phyloP scores from a whole-genome alignment of 176 grass and related monocot species.

The Guadua angustifolia region DNA sequence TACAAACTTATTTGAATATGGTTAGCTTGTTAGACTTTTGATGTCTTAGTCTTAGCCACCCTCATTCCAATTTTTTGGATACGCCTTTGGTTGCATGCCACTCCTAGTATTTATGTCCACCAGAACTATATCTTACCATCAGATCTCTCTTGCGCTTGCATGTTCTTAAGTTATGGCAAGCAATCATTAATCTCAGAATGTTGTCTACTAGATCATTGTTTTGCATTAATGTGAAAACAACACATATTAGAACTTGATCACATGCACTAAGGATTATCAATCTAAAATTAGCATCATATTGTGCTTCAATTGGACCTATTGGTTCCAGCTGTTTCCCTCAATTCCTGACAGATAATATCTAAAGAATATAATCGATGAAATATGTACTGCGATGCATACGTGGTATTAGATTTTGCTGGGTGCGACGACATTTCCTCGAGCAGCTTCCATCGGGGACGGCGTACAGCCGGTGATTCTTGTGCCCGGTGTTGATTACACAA shows the following conservation, averaged over 20 bases:
- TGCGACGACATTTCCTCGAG: too few relatives aligned
- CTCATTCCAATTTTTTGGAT: too few relatives aligned
- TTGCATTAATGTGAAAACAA: background rate
- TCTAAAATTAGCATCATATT: background rate
- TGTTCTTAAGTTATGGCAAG: background rate
- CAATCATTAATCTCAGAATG: slow-evolving; percentile 5
- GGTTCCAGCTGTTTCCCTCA: background rate
- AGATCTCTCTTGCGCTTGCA: background rate
- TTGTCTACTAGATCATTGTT: background rate
- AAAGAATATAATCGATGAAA: background rate
- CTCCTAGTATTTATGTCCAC: too few relatives aligned
- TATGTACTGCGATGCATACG: background rate
- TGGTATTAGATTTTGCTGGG: background rate
- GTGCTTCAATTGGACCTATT: background rate
- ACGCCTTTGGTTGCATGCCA: too few relatives aligned
- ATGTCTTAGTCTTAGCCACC: too few relatives aligned
- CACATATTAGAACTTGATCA: background rate
- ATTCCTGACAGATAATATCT: background rate
- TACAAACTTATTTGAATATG: too few relatives aligned
- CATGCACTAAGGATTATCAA: background rate
- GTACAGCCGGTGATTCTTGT: too few relatives aligned
- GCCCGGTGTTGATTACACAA: too few relatives aligned
- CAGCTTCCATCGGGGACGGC: too few relatives aligned
- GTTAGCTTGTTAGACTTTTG: too few relatives aligned
- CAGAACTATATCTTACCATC: background rate